Evolutionary conservation across 2,329 filamentous ascomycete genomes (phyloP), one percentile per base, ranked within the genome.

Genomic region (Aspergillus latus): DNA sequence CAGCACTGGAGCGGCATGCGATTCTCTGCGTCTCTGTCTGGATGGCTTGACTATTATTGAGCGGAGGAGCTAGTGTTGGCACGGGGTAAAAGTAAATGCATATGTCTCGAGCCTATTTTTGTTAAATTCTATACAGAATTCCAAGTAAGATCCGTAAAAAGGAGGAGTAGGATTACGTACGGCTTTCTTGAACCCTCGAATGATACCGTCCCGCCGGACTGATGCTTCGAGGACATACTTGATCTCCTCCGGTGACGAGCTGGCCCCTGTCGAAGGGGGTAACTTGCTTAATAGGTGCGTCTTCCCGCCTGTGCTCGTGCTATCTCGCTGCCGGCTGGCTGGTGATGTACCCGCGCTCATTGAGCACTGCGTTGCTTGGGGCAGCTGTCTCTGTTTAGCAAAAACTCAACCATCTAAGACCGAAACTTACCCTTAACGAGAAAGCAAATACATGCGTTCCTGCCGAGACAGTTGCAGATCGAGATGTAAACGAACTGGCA

Each of bases 311-410:
- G n/a, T 37, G 5, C 13, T 47, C 9, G 21, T 37, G 34, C 34
- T 37, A 5, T 5, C 13, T 37, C 21, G 28, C 43, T 40, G 43
- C 34, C 7, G 16, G 21, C 42, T 49, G 48, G 16, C n/a, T 6
- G 15, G 21, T 7, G 34, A 28, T 10, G 29, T 21, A 21, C 21
- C 21, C 21, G 21, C 1, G 28, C 39, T 32, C 21, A 56, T 60
- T 34, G 56, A 59, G 21, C 58, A 60, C 56, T 60, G 58, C 8
- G 60, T 57, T 11, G 56, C 52, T 29, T 58, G 50, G 15, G 60
- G 47, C 6, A 62, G 58, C 60, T 62, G n/a, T 30, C 37, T 9
- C 21, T 13, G 28, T 39, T 21, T 37, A 15, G 21, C 13, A 30
- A 21, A 13, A 10, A n/a, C 4, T 9, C 15, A 4, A 11, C 6